phyloP scores from a whole-genome alignment of 2,329 filamentous ascomycete species.

The Stagonosporopsis vannaccii region DNA sequence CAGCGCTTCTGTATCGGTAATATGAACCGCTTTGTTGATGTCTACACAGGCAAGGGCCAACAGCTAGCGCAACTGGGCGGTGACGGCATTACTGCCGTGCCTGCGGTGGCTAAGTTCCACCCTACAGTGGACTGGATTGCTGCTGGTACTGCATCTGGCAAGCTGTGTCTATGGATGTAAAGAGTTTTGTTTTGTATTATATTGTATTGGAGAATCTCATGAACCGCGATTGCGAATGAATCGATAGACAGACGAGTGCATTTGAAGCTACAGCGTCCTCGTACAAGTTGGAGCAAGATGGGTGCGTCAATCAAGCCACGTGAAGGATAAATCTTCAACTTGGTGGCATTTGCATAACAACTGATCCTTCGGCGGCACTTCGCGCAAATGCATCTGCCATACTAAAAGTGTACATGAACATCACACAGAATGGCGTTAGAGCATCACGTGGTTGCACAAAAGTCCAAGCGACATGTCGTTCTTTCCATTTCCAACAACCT shows the following conservation, averaged over 20 bases:
- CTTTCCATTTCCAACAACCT: constrained; percentile 3
- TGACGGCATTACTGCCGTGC: constrained; percentile 92
- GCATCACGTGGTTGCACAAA: constrained; percentile 13
- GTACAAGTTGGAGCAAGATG: not conserved
- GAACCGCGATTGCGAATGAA: too few relatives aligned
- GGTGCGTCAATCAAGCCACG: too few relatives aligned
- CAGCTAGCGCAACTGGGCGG: constrained; percentile 89
- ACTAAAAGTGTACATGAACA: not conserved
- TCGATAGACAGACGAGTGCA: not conserved
- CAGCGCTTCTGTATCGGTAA: constrained; percentile 93
- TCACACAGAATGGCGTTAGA: not conserved
- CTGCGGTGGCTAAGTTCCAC: constrained; percentile 91
- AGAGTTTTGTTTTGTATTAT: not conserved
- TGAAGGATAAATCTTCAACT: not conserved
- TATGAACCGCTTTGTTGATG: constrained; percentile 96
- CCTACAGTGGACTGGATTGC: constrained; percentile 89
- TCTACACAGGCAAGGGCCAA: constrained; percentile 82
- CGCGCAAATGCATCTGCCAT: not conserved
- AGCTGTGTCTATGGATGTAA: constrained; percentile 88
- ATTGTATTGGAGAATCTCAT: not conserved
- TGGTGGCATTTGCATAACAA: not conserved
- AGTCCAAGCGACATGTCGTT: constrained; percentile 8
- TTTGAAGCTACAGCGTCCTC: not conserved
- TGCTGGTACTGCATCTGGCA: constrained; percentile 89
- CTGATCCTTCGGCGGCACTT: not conserved